Percentiles rank a stretch among this genome's conserved stretches.
Conservation (phyloP, 306 rosid genomes). For the Boehmeria nivea region DNA sequence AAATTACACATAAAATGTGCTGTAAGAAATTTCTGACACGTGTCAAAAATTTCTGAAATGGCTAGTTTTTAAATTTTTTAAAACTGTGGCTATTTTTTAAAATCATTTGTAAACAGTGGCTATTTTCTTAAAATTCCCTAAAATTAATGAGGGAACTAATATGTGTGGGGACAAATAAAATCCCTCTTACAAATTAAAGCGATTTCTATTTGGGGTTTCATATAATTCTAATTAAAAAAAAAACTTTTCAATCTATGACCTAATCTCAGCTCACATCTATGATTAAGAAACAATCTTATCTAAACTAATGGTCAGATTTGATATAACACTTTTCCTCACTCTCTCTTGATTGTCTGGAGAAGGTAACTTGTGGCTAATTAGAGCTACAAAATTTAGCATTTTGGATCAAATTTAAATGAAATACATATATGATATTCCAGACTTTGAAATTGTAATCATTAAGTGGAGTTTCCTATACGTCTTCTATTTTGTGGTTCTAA, state of each 20-base stretch:
- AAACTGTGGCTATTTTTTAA: too few relatives aligned
- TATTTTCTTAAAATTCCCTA: background rate
- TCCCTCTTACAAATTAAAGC: background rate
- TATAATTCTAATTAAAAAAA: too few relatives aligned
- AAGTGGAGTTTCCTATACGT: background rate
- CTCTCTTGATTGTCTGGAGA: background rate
- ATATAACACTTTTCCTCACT: background rate
- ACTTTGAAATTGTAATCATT: background rate
- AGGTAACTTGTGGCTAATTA: too few relatives aligned
- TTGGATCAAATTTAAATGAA: too few relatives aligned
- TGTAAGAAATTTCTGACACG: too few relatives aligned
- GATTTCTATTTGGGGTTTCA: too few relatives aligned
- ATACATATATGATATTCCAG: too few relatives aligned
- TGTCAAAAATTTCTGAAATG: too few relatives aligned
- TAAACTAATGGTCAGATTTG: background rate
- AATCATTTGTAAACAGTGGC: too few relatives aligned
- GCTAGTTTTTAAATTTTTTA: too few relatives aligned
- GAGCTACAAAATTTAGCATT: too few relatives aligned
- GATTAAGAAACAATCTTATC: background rate
- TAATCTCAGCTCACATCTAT: constrained; percentile 1
- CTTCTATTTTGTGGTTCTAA: background rate
- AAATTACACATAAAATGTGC: too few relatives aligned
- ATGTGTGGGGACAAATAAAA: constrained; percentile 8
- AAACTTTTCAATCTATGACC: background rate
- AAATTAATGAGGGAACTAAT: background rate